Percentiles rank a stretch among this genome's conserved stretches.
Evolutionary conservation across 2,329 filamentous ascomycete genomes (phyloP).

Genomic region (Zopfia rhizophila): DNA sequence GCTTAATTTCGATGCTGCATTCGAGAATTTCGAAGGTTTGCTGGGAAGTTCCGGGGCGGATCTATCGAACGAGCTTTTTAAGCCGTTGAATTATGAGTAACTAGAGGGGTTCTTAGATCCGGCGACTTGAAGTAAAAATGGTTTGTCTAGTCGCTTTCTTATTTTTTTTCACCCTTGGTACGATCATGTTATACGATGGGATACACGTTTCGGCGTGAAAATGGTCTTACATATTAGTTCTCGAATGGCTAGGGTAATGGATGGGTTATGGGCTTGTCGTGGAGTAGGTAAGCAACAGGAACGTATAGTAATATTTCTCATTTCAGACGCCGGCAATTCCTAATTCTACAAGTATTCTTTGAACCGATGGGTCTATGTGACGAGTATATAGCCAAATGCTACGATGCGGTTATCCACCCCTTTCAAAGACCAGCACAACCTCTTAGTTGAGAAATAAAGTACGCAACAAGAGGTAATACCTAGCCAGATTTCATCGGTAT

Average conservation of each 20-base stretch:
- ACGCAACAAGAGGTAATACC: conserved; percentile 18
- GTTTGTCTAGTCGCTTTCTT: too few relatives aligned
- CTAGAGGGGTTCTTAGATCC: conserved; percentile 46
- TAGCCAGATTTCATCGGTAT: not conserved
- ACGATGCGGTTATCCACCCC: conserved; percentile 20
- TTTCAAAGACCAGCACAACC: conserved; percentile 17
- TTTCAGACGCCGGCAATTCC: too few relatives aligned
- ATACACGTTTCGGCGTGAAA: not conserved
- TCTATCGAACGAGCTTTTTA: conserved; percentile 51
- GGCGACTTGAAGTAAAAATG: not conserved
- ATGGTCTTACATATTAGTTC: not conserved
- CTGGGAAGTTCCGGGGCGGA: conserved; percentile 51
- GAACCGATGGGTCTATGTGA: conserved; percentile 9
- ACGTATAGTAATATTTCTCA: too few relatives aligned
- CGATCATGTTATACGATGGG: too few relatives aligned
- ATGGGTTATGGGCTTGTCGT: conserved; percentile 24
- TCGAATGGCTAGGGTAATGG: conserved; percentile 4
- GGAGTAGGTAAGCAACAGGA: not conserved
- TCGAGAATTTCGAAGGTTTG: conserved; percentile 53
- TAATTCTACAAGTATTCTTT: too few relatives aligned
- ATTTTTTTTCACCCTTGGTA: too few relatives aligned
- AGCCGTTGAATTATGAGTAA: conserved; percentile 48
- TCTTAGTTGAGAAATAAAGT: conserved; percentile 17
- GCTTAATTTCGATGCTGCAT: conserved; percentile 52
- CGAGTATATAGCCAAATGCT: conserved; percentile 14